Evolutionary conservation across 805 yeast species (phyloP), one percentile per base, ranked within the genome.

Genomic region (Starmerella apis): DNA sequence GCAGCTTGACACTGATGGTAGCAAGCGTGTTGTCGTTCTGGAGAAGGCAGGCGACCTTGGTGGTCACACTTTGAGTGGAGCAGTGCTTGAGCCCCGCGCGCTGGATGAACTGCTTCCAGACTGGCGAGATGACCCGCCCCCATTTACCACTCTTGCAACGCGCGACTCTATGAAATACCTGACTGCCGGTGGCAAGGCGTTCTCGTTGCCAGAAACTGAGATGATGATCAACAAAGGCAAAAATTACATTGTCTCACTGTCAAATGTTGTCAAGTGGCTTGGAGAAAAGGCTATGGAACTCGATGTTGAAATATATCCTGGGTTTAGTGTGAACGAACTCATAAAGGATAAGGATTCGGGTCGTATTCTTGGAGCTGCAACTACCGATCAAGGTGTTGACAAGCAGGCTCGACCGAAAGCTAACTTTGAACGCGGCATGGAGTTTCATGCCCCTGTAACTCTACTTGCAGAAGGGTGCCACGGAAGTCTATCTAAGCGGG

Each of bases 401-500:
- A 81, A 79, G 58, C 67, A 74, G 50, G 96, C 95, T 18, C 63
- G 70, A 30, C 94, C 95, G 27, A 84, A 81, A 60, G 83, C 76
- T 56, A 72, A 77, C n/a, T 92, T 86, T 66, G 96, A 92, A 67
- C 76, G 95, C 56, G 98, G 98, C 23, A 85, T 92, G 96, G 97
- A 86, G 66, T 92, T 92, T 66, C 92, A 82, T 59, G 86, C 98
- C 4, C 78, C 92, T 59, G 72, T 81, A 52, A 88, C 96, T 0
- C 83, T 92, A 16, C 73, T 92, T 28, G 95, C 95, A 4, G 98
- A 92, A 68, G 98, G 98, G n/a, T 92, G 98, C 64, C 97, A 88
- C 67, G 98, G 98, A 0, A 87, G 96, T 1, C 70, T 92, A 48
- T 73, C 88, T 11, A 90, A 92, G 64, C 77, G 83, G 62, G 81